A percentile compares a stretch with the other conserved stretches of the same genome.
phyloP scores from a whole-genome alignment of 768 basidiomycete genomes.

The Kwoniella newhampshirensis region DNA sequence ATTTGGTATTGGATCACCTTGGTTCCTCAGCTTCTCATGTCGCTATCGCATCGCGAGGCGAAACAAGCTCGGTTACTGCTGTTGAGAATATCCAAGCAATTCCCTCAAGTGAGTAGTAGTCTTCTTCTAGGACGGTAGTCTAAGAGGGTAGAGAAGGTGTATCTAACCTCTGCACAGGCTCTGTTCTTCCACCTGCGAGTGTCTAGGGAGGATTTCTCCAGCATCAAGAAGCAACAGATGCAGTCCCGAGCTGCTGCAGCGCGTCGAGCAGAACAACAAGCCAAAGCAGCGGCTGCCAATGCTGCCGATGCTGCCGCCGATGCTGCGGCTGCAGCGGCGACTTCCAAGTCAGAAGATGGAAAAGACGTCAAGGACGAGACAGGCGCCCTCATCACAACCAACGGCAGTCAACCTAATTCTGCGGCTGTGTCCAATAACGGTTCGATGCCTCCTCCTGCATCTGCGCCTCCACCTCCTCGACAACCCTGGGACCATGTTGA shows the following conservation, averaged over 20 bases:
- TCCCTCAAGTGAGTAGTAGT: constrained; percentile 71
- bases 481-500: constrained; percentile 89
- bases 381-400: constrained; percentile 14
- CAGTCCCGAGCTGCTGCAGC: constrained; percentile 23
- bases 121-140: too few species aligned
- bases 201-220: constrained; percentile 66
- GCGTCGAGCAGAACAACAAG: constrained; percentile 26
- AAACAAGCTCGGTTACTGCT: constrained; percentile 88
- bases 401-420: constrained; percentile 10
- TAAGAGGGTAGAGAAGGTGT: too few species aligned
- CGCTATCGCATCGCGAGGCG: constrained; percentile 85
- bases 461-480: constrained; percentile 42
- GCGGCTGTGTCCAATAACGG: constrained; percentile 5
- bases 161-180: constrained; percentile 61
- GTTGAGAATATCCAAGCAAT: constrained; percentile 82
- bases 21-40: constrained; percentile 87
- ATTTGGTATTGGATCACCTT: constrained; percentile 99
- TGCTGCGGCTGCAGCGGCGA: constrained; percentile 47
- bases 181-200: constrained; percentile 94
- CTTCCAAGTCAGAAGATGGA: constrained; percentile 24
- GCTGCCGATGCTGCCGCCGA: constrained; percentile 39
- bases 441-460: constrained; percentile 15
- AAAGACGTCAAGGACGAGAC: constrained; percentile 33
- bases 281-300: constrained; percentile 29
- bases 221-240: constrained; percentile 48